These are phyloP conservation scores for Apiotrichum siamense DNA, from an alignment of 1,284 basidiomycete genomes.

Conservation along the genomic window DNA sequence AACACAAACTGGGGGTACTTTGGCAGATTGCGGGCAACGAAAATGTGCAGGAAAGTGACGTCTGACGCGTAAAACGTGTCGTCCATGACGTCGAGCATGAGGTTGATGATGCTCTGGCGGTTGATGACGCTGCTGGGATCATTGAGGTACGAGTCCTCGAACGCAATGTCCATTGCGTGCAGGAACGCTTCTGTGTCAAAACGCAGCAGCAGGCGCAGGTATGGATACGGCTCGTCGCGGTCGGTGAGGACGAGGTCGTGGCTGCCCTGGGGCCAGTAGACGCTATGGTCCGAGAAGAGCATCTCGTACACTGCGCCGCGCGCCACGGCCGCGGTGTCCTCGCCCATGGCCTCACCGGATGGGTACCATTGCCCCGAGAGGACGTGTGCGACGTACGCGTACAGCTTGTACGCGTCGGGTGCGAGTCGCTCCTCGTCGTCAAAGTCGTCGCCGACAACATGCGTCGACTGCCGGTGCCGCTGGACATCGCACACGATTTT, in stretches of 20 bases:
- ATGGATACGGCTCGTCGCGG: slow-evolving; percentile 63
- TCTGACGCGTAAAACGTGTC: slow-evolving; percentile 56
- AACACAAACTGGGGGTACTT: slow-evolving; percentile 90
- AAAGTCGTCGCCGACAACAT: slow-evolving; percentile 31
- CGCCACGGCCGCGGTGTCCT: slow-evolving; percentile 60
- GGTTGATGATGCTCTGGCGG: slow-evolving; percentile 76
- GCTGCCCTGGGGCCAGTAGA: slow-evolving; percentile 60
- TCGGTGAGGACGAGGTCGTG: slow-evolving; percentile 37
- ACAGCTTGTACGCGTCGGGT: slow-evolving; percentile 83
- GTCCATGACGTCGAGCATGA: slow-evolving; percentile 68
- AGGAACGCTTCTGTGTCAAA: slow-evolving; percentile 94
- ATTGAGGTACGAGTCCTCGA: slow-evolving; percentile 88
- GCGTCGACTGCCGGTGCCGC: slow-evolving; percentile 41
- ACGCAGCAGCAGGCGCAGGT: slow-evolving; percentile 71
- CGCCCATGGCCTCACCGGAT: slow-evolving; percentile 64
- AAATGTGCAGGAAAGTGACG: slow-evolving; percentile 82
- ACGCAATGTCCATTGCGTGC: slow-evolving; percentile 87
- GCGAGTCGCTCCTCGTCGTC: slow-evolving; percentile 55
- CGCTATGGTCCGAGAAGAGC: slow-evolving; percentile 74
- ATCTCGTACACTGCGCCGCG: slow-evolving; percentile 70
- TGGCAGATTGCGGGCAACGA: slow-evolving; percentile 90
- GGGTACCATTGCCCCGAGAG: slow-evolving; percentile 86
- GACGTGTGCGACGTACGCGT: slow-evolving; percentile 78
- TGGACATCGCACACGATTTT: slow-evolving; percentile 66
- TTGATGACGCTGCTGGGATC: slow-evolving; percentile 58